These are phyloP conservation scores for Tympanopsis confertula DNA, from an alignment of 2,329 filamentous ascomycete genomes.

Conservation along the genomic window DNA sequence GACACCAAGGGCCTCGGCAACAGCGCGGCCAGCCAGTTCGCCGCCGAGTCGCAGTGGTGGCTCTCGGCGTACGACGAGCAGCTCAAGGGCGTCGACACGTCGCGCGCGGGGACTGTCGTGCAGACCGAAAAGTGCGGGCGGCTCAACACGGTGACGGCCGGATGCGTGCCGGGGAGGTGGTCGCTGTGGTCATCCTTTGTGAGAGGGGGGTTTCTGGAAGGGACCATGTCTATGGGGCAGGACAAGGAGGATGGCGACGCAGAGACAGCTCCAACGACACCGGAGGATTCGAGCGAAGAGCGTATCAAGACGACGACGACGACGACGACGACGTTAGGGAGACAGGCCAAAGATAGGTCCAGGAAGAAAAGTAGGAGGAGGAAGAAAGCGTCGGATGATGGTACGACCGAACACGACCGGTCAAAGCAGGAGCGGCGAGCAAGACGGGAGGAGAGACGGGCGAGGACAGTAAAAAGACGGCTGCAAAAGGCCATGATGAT, in stretches of 20 bases:
- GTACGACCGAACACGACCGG: conserved; percentile 7
- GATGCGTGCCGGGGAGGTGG: conserved; percentile 38
- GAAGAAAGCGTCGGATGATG: conserved; percentile 3
- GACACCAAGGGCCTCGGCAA: conserved; percentile 74
- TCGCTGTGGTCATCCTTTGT: conserved; percentile 78
- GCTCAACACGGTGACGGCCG: conserved; percentile 41
- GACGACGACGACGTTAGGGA: conserved; percentile 16
- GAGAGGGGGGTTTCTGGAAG: conserved; percentile 63
- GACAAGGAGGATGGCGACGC: conserved; percentile 8
- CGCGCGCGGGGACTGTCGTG: conserved; percentile 38
- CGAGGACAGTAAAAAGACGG: conserved; percentile 11
- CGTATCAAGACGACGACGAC: conserved; percentile 4
- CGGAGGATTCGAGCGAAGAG: conserved; percentile 9
- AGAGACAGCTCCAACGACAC: conserved; percentile 11
- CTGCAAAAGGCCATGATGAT: conserved; percentile 10
- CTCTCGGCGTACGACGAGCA: conserved; percentile 87
- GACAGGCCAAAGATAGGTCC: conserved; percentile 13
- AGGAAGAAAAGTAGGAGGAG: background rate
- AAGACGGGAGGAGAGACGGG: conserved; percentile 22
- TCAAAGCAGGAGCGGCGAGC: conserved; percentile 18
- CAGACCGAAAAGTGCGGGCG: conserved; percentile 40
- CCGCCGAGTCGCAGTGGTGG: conserved; percentile 85
- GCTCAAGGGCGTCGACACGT: conserved; percentile 65
- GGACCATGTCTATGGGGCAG: conserved; percentile 40
- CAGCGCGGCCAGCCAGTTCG: conserved; percentile 48